These are phyloP conservation scores for Afroboletus lepidellus DNA, from an alignment of 1,284 basidiomycete species.

Conservation along the genomic window DNA sequence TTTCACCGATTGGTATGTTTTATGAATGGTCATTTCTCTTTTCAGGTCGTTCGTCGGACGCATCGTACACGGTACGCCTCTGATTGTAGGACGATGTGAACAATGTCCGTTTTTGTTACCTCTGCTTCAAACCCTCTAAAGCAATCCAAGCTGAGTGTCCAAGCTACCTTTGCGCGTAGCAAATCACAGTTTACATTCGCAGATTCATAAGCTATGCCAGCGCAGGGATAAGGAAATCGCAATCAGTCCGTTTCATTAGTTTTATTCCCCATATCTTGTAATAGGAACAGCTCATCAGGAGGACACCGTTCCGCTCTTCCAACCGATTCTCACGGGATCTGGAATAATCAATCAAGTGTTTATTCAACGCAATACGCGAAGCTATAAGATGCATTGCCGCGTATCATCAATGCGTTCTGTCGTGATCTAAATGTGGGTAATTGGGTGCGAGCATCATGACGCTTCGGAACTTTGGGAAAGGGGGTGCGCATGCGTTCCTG, in stretches of 20 bases:
- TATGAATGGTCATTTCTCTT: neutral
- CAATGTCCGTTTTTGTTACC: conserved; percentile 24
- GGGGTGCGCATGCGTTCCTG: conserved; percentile 47
- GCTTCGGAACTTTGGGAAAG: conserved; percentile 48
- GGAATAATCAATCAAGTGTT: neutral
- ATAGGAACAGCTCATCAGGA: conserved; percentile 35
- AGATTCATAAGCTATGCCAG: conserved; percentile 54
- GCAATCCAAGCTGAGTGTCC: conserved; percentile 41
- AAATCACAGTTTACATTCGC: conserved; percentile 38
- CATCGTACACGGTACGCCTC: conserved; percentile 25
- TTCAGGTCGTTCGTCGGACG: too few relatives aligned
- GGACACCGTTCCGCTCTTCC: conserved; percentile 33
- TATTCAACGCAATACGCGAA: neutral
- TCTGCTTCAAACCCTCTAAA: conserved; percentile 26
- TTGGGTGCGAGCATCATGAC: too few relatives aligned
- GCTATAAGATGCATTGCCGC: neutral
- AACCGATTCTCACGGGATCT: neutral
- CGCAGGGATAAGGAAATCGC: conserved; percentile 38
- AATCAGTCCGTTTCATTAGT: too few relatives aligned
- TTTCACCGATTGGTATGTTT: neutral
- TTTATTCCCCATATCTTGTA: conserved; percentile 22
- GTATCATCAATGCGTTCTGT: conserved; percentile 27
- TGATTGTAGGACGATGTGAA: conserved; percentile 24
- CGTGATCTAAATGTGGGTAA: neutral
- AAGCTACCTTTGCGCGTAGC: conserved; percentile 34